Conservation (phyloP, 768 basidiomycete genomes). For the Xerocomus brunneocitrinus region DNA sequence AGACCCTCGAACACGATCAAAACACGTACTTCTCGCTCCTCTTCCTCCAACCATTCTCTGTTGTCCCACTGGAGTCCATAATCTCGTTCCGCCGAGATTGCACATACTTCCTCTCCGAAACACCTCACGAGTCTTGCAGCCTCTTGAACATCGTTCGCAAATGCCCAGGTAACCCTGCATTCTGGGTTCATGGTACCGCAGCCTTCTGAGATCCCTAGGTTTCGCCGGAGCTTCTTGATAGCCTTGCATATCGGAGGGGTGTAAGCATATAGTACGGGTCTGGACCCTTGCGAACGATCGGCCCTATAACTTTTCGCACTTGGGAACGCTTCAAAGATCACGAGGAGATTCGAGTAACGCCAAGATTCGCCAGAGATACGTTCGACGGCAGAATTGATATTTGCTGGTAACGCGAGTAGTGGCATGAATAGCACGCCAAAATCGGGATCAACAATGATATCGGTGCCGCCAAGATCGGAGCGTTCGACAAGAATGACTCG, state of each 20-base stretch:
- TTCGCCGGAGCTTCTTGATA: constrained; percentile 61
- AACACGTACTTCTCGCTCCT: constrained; percentile 45
- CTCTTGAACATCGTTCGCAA: constrained; percentile 56
- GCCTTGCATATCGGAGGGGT: constrained; percentile 66
- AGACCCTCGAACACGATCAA: constrained; percentile 9
- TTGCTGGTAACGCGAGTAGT: constrained; percentile 45
- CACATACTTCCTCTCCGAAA: constrained; percentile 57
- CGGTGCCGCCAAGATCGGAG: constrained; percentile 50
- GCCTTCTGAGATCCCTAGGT: constrained; percentile 58
- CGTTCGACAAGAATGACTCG: constrained; percentile 62
- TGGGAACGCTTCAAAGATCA: constrained; percentile 69
- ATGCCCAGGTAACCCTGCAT: constrained; percentile 50
- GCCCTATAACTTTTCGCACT: constrained; percentile 35
- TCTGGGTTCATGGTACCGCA: constrained; percentile 44
- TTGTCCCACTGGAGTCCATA: constrained; percentile 46
- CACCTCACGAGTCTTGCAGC: constrained; percentile 51
- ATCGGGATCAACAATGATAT: constrained; percentile 64
- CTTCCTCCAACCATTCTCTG: constrained; percentile 59
- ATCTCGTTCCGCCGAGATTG: constrained; percentile 38
- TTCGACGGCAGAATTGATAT: constrained; percentile 41
- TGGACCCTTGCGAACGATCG: constrained; percentile 5
- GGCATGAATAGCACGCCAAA: constrained; percentile 50
- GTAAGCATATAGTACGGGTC: constrained; percentile 40
- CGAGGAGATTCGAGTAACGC: constrained; percentile 49
- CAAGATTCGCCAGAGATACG: constrained; percentile 56